Conservation (phyloP, 805 yeast genomes). For the Myxozyma neotropica region DNA sequence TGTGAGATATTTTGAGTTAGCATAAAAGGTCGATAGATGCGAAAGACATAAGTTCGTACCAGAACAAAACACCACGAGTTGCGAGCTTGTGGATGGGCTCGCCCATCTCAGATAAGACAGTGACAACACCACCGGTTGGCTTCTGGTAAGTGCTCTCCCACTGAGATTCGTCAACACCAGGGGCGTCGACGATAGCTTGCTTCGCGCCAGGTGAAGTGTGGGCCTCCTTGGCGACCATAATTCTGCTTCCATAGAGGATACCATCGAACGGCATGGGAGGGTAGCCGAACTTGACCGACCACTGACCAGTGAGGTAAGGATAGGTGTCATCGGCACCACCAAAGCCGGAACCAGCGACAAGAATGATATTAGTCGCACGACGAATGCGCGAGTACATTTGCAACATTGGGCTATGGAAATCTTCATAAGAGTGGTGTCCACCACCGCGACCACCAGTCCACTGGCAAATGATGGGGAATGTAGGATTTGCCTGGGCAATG, state of each 20-base stretch:
- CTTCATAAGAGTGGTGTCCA: constrained; percentile 99
- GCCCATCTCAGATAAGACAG: constrained; percentile 99
- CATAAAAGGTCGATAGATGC: no score
- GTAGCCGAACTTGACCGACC: constrained; percentile 85
- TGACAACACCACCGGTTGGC: constrained; percentile 95
- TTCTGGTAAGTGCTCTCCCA: constrained; percentile 96
- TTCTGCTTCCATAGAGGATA: constrained; percentile 92
- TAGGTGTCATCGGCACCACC: constrained; percentile 97
- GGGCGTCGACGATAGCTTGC: constrained; percentile 81
- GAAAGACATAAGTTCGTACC: constrained; percentile 56
- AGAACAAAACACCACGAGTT: constrained; percentile 93
- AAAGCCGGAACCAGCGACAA: constrained; percentile 97
- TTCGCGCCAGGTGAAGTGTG: constrained; percentile 93
- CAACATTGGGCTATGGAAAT: constrained; percentile 95
- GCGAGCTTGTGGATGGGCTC: constrained; percentile 99
- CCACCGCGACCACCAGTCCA: constrained; percentile 99
- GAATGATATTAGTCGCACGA: constrained; percentile 82
- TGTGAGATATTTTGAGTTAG: not conserved
- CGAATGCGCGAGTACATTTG: constrained; percentile 96
- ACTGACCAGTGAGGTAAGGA: constrained; percentile 95
- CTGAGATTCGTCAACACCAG: constrained; percentile 83
- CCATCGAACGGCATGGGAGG: constrained; percentile 99
- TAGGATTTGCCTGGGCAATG: constrained; percentile 94
- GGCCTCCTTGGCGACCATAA: constrained; percentile 96
- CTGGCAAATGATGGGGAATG: constrained; percentile 94